phyloP scores from a whole-genome alignment of 768 basidiomycete genomes.

The Lyophyllum shimeji region DNA sequence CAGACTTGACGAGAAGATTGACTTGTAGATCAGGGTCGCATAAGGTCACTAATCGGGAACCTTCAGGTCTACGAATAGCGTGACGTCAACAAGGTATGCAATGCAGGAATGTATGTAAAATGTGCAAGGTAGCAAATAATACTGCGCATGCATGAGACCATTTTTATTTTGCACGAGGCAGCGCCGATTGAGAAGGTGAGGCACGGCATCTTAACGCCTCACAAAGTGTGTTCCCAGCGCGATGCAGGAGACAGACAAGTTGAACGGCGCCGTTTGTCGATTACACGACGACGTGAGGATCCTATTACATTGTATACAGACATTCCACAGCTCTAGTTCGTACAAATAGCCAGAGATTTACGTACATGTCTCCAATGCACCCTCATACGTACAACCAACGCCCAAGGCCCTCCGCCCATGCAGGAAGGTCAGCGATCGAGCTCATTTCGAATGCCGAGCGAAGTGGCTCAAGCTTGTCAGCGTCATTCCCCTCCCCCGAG shows the following conservation, averaged over 20 bases:
- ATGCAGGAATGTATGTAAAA: slow-evolving; percentile 1
- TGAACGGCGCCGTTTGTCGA: neutral
- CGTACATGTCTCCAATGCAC: neutral
- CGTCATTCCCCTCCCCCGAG: slow-evolving; percentile 20
- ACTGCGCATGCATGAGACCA: too few species aligned
- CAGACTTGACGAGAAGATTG: slow-evolving; percentile 17
- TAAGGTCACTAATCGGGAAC: slow-evolving; percentile 4
- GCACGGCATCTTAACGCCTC: neutral
- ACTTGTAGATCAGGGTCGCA: slow-evolving; percentile 24
- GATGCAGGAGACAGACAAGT: neutral
- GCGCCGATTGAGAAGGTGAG: neutral
- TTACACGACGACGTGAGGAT: neutral
- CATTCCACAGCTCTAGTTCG: neutral
- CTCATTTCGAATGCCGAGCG: slow-evolving; percentile 45
- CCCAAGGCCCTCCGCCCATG: slow-evolving; percentile 55
- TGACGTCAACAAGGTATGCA: slow-evolving; percentile 18
- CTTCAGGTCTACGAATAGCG: slow-evolving; percentile 2
- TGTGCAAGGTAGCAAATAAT: neutral
- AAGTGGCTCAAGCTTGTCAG: slow-evolving; percentile 28
- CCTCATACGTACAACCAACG: slow-evolving; percentile 62
- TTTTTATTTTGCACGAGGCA: slow-evolving; percentile 6
- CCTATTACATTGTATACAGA: slow-evolving; percentile 7
- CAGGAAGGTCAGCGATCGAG: slow-evolving; percentile 39
- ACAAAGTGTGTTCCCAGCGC: too few species aligned
- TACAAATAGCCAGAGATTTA: slow-evolving; percentile 3